Conservation (phyloP, 257 asterid genomes). For the Capsicum pubescens region DNA sequence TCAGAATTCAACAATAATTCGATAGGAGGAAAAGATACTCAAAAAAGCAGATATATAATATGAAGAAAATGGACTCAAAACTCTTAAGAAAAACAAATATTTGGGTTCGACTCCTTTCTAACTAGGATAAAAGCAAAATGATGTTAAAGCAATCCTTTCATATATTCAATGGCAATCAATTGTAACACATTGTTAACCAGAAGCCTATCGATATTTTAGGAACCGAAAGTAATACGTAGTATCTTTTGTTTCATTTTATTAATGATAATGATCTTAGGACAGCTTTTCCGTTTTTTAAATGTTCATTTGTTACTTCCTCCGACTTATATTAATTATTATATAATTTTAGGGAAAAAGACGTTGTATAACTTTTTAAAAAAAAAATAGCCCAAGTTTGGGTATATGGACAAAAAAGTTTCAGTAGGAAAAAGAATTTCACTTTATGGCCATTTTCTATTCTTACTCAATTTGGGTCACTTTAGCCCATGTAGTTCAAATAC, state of each 20-base stretch:
- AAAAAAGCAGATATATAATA: constrained; percentile 19
- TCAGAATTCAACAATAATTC: neutral
- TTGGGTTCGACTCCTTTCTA: neutral
- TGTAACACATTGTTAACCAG: constrained; percentile 26
- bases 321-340: too few species aligned
- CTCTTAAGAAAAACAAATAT: neutral
- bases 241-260: neutral
- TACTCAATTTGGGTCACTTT: too few species aligned
- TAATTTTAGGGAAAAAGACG: too few species aligned
- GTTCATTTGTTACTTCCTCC: too few species aligned
- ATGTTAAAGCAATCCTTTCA: constrained; percentile 33
- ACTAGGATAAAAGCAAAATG: constrained; percentile 6
- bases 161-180: constrained; percentile 31
- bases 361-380: too few species aligned
- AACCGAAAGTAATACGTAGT: neutral
- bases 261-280: neutral
- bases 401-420: too few species aligned
- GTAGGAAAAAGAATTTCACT: too few species aligned
- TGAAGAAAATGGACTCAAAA: constrained; percentile 26
- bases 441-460: too few species aligned
- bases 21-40: neutral
- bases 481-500: too few species aligned
- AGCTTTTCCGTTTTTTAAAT: neutral
- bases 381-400: too few species aligned
- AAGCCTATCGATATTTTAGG: constrained; percentile 27